Conservation (phyloP, 2,329 filamentous ascomycete species). For the Aquanectria penicillioides region DNA sequence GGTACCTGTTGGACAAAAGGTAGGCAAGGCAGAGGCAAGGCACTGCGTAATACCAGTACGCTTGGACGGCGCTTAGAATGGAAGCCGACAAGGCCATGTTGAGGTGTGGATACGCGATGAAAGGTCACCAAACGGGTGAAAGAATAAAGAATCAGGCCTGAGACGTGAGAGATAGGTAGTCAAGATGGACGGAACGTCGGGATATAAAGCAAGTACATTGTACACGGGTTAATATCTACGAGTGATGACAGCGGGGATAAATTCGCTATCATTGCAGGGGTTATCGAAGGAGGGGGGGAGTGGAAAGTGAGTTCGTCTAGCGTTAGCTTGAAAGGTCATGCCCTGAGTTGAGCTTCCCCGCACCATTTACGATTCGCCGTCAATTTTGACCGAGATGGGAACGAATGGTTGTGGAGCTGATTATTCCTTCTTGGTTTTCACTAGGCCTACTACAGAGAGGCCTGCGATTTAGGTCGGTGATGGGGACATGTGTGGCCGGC, state of each 20-base stretch:
- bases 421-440: too few species aligned
- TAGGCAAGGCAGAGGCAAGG: background rate
- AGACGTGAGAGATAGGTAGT: too few species aligned
- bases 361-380: too few species aligned
- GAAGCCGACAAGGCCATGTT: background rate
- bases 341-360: background rate
- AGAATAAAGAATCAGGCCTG: too few species aligned
- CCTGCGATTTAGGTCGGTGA: too few species aligned
- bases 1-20: conserved; percentile 1
- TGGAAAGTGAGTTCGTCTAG: background rate
- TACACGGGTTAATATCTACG: background rate
- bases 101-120: too few species aligned
- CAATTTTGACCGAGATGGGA: too few species aligned
- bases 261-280: background rate
- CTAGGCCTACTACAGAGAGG: too few species aligned
- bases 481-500: too few species aligned
- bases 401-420: background rate
- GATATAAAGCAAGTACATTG: too few species aligned
- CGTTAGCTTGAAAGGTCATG: background rate
- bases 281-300: background rate
- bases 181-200: background rate
- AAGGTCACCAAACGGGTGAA: too few species aligned
- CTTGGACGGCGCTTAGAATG: background rate
- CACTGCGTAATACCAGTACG: background rate
- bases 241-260: background rate